Percentiles rank a stretch among this genome's conserved stretches.
Evolutionary conservation across 805 yeast genomes (phyloP).

Genomic region (Candida silvatica): DNA sequence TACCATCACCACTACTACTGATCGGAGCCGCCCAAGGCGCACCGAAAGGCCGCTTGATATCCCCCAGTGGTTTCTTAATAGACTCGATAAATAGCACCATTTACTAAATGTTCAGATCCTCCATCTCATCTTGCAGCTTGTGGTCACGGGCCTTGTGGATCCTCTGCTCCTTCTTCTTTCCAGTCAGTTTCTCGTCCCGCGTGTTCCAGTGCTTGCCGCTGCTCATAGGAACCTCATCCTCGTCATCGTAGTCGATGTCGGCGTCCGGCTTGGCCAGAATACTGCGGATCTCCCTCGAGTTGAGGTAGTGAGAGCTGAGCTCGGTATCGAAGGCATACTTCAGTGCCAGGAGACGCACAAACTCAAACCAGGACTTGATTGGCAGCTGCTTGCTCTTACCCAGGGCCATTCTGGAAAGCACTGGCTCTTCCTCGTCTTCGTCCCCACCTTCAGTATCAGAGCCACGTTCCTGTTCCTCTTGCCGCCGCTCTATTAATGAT

Average conservation of each 20-base stretch:
- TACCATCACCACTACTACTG: too few relatives aligned
- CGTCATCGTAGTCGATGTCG: constrained; percentile 5
- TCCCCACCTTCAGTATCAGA: constrained; percentile 10
- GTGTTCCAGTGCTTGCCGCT: constrained; percentile 11
- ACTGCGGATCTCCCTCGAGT: constrained; percentile 16
- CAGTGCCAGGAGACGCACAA: constrained; percentile 37
- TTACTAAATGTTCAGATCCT: not conserved
- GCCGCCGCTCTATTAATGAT: constrained; percentile 31
- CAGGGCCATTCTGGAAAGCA: constrained; percentile 28
- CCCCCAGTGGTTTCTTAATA: constrained; percentile 5
- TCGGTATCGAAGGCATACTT: constrained; percentile 46
- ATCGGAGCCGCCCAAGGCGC: too few relatives aligned
- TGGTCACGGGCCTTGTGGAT: constrained; percentile 19
- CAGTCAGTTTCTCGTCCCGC: constrained; percentile 10
- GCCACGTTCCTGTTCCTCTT: constrained; percentile 20
- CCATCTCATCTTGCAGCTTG: constrained; percentile 13
- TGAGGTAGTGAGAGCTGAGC: constrained; percentile 38
- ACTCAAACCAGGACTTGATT: constrained; percentile 43
- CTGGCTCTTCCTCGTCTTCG: constrained; percentile 7
- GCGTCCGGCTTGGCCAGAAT: constrained; percentile 14
- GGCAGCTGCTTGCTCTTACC: constrained; percentile 37
- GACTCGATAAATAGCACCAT: not conserved
- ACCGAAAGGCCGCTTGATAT: too few relatives aligned
- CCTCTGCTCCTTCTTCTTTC: constrained; percentile 16
- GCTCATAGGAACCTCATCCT: not conserved